Conservation (phyloP, 1,284 basidiomycete species). For the Sanguinoderma infundibulare region DNA sequence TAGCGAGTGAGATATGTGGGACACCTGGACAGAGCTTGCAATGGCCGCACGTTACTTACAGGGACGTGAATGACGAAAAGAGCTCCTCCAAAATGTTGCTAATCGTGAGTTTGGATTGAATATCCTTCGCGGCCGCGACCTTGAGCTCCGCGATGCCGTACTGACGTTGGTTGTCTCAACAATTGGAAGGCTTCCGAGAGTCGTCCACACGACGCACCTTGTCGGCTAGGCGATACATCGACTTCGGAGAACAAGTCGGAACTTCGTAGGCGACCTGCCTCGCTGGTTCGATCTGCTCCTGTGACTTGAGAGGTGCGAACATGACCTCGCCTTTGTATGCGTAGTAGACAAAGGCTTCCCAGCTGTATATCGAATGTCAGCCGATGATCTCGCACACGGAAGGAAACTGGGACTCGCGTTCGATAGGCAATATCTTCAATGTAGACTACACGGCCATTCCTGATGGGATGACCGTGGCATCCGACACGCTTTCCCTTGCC, state of each 20-base stretch:
- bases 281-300: not conserved
- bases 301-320: slow-evolving; percentile 27
- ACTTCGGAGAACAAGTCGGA: slow-evolving; percentile 23
- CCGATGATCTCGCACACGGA: too few species aligned
- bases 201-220: slow-evolving; percentile 16
- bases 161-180: too few species aligned
- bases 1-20: not conserved
- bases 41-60: slow-evolving; percentile 1
- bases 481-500: too few species aligned
- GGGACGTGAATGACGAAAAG: slow-evolving; percentile 20
- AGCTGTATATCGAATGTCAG: slow-evolving; percentile 14
- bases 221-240: slow-evolving; percentile 25
- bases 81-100: slow-evolving; percentile 23
- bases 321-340: slow-evolving; percentile 21
- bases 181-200: too few species aligned
- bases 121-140: slow-evolving; percentile 9
- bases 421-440: too few species aligned
- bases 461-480: too few species aligned
- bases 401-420: too few species aligned
- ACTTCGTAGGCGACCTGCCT: too few species aligned
- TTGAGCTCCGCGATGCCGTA: slow-evolving; percentile 18
- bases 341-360: slow-evolving; percentile 27
- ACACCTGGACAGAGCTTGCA: not conserved
- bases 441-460: too few species aligned
- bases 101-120: slow-evolving; percentile 11